Evolutionary conservation across 148 eudicot genomes (phyloP).

Genomic region (Cornus kousa): DNA sequence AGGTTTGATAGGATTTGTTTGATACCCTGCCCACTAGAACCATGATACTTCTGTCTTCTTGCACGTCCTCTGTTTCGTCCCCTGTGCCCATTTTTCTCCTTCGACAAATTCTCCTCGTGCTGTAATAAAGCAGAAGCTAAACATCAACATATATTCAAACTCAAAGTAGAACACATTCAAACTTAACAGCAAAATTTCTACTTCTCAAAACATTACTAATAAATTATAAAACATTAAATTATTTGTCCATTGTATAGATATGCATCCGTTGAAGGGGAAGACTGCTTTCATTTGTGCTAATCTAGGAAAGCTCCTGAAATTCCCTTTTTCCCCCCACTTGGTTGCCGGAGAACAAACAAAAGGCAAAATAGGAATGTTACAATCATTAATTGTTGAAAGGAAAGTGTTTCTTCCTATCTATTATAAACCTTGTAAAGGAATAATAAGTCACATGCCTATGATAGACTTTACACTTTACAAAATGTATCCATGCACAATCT

Average conservation of each 20-base stretch:
- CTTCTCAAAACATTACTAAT: background rate
- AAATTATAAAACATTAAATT: background rate
- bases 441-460: too few relatives aligned
- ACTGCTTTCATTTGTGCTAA: background rate
- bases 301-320: background rate
- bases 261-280: background rate
- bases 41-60: constrained; percentile 49
- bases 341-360: background rate
- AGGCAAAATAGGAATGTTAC: background rate
- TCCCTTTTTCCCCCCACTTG: background rate
- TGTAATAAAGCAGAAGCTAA: constrained; percentile 12
- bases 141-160: background rate
- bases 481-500: too few relatives aligned
- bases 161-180: background rate
- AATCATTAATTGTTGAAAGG: background rate
- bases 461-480: too few relatives aligned
- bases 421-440: too few relatives aligned
- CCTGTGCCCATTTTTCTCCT: constrained; percentile 47
- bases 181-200: background rate
- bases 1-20: background rate
- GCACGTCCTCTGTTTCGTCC: constrained; percentile 50
- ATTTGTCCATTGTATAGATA: background rate
- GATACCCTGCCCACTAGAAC: constrained; percentile 62
- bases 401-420: background rate
- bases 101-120: constrained; percentile 45